Percentiles rank a stretch among this genome's conserved stretches.
phyloP scores from a whole-genome alignment of 352 stramenopile species.

The Phytophthora parvispora region DNA sequence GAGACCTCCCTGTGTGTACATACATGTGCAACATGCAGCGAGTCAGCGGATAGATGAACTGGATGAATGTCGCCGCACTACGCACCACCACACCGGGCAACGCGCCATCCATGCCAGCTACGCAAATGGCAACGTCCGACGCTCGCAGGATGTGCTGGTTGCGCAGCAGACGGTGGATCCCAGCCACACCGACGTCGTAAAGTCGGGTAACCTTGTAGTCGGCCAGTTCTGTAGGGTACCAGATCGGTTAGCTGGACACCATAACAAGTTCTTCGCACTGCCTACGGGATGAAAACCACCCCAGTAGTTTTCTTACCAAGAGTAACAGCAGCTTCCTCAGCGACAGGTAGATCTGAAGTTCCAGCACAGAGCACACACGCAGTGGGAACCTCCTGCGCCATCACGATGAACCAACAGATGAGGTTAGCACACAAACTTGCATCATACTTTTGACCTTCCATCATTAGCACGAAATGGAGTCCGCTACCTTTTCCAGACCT shows the following conservation, averaged over 20 bases:
- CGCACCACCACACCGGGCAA: slow-evolving; percentile 97
- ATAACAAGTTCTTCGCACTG: background rate
- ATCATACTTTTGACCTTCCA: background rate
- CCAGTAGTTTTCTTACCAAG: slow-evolving; percentile 69
- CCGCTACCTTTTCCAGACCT: slow-evolving; percentile 23
- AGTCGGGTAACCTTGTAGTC: slow-evolving; percentile 83
- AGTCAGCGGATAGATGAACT: background rate
- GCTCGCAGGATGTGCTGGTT: slow-evolving; percentile 89
- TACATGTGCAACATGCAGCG: slow-evolving; percentile 23
- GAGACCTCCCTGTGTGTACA: slow-evolving; percentile 69
- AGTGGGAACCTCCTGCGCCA: slow-evolving; percentile 16
- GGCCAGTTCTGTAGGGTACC: slow-evolving; percentile 81
- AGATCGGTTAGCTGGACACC: slow-evolving; percentile 2
- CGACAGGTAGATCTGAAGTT: slow-evolving; percentile 97
- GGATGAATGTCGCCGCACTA: too few relatives aligned
- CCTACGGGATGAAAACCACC: background rate
- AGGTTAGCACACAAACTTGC: background rate
- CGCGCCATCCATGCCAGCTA: slow-evolving; percentile 98
- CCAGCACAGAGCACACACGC: slow-evolving; percentile 95
- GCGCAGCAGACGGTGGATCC: slow-evolving; percentile 93
- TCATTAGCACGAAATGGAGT: background rate
- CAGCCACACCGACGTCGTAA: slow-evolving; percentile 96
- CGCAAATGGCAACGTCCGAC: slow-evolving; percentile 95
- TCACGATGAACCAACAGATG: slow-evolving; percentile 6
- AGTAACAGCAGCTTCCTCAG: slow-evolving; percentile 97